These are phyloP conservation scores for Lophiostoma macrostomum DNA, from an alignment of 495 filamentous ascomycete species.

Conservation along the genomic window DNA sequence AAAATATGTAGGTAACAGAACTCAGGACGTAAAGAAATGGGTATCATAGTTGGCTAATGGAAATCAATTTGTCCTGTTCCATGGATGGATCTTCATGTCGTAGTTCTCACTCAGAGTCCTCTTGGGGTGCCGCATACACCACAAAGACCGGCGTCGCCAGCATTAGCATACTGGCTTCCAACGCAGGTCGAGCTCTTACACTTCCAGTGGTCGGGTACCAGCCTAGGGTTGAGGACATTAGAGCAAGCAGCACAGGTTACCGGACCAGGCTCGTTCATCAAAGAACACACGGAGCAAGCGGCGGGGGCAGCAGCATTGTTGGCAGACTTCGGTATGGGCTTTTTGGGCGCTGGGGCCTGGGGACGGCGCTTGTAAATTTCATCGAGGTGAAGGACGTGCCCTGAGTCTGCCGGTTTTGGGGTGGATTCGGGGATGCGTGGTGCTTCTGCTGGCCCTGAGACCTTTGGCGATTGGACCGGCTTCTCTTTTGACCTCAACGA, in stretches of 20 bases:
- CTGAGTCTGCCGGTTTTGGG: background rate
- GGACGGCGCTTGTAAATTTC: slow-evolving; percentile 24
- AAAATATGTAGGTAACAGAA: background rate
- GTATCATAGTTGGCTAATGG: slow-evolving; percentile 7
- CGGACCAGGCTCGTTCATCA: slow-evolving; percentile 50
- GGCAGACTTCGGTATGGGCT: background rate
- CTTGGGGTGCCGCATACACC: slow-evolving; percentile 57
- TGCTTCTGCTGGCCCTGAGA: background rate
- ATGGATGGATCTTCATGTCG: background rate
- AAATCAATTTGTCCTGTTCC: background rate
- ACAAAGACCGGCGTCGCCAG: slow-evolving; percentile 62
- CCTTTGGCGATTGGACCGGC: background rate
- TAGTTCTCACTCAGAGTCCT: background rate
- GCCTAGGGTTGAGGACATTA: slow-evolving; percentile 57
- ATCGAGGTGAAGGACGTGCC: slow-evolving; percentile 21
- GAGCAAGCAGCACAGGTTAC: slow-evolving; percentile 62
- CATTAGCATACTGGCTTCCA: slow-evolving; percentile 58
- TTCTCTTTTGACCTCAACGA: slow-evolving; percentile 14
- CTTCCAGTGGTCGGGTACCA: slow-evolving; percentile 54
- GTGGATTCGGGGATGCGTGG: background rate
- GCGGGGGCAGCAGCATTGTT: background rate
- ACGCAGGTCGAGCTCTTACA: slow-evolving; percentile 55
- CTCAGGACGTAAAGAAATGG: background rate
- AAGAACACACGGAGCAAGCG: slow-evolving; percentile 61
- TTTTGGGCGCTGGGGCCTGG: background rate